phyloP scores from a whole-genome alignment of 768 basidiomycete genomes.

The Auricularia cornea region DNA sequence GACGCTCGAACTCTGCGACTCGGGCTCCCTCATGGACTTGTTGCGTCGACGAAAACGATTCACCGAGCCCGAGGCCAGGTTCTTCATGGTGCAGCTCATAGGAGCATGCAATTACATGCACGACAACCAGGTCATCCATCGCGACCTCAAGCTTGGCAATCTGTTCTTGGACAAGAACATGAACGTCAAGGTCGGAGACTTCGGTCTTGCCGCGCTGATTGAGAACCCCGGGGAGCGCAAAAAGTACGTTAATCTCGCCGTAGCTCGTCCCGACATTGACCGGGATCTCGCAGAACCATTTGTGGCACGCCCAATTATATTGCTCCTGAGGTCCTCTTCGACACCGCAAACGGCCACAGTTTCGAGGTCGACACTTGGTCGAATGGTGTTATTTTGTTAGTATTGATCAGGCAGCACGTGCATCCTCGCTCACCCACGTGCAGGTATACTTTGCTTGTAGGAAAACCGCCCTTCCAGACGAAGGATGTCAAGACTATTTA shows the following conservation, averaged over 20 bases:
- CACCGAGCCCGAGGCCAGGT: conserved; percentile 87
- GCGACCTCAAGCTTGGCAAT: conserved; percentile 94
- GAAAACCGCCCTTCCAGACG: conserved; percentile 97
- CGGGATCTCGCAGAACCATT: conserved; percentile 52
- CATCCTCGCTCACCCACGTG: neutral
- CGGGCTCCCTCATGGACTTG: conserved; percentile 87
- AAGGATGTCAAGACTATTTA: conserved; percentile 97
- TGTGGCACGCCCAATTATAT: conserved; percentile 99
- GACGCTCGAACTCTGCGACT: conserved; percentile 86
- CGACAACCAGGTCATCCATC: conserved; percentile 90
- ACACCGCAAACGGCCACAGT: conserved; percentile 91
- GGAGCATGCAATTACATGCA: conserved; percentile 99
- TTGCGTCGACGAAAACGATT: conserved; percentile 79
- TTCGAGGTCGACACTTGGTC: conserved; percentile 99
- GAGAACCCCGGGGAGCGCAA: conserved; percentile 95
- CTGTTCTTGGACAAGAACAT: conserved; percentile 84
- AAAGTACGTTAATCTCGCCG: conserved; percentile 41
- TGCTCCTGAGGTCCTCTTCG: conserved; percentile 94
- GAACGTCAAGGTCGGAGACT: conserved; percentile 97
- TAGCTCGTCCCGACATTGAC: neutral
- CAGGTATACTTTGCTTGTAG: conserved; percentile 82
- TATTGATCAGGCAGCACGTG: neutral
- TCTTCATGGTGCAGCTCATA: conserved; percentile 89
- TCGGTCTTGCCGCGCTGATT: conserved; percentile 92
- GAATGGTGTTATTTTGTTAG: conserved; percentile 81